Evolutionary conservation across 805 yeast species (phyloP), one percentile per base, ranked within the genome.

Genomic region (Naumovozyma dairenensis): DNA sequence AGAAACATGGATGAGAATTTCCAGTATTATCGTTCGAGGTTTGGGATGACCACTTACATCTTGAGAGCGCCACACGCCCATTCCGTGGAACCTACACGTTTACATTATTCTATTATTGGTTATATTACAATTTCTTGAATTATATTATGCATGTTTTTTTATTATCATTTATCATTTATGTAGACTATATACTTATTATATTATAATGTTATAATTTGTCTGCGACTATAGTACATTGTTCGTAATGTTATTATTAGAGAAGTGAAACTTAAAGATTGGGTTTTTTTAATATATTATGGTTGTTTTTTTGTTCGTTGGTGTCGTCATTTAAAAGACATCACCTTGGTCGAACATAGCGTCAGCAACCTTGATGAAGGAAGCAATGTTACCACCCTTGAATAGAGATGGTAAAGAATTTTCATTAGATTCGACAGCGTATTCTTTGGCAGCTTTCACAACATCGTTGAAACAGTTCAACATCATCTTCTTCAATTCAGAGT

Each of bases 271-370:
- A 71, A 42, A 14, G 74, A 75, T 51, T 59, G 66, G 75, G 71
- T 70, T 14, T 18, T 32, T 21, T 15, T 17, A n/a, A n/a, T n/a
- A 21, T 15, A 18, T 20, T 29, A 6, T 21, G 31, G 21, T 22
- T 31, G 28, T 28, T 25, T 29, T 30, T 25, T 17, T 7, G n/a
- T 14, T n/a, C 15, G 16, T 18, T 17, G 25, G 24, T 24, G 3
- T 18, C 16, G 22, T 7, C 6, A 14, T 17, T 43, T 51, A 51
- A 21, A 43, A 66, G 42, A 66, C 68, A 51, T 89, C 96, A 70
- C 97, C 98, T 65, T 84, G 95, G 72, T 73, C 94, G 60, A 81
- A 80, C 98, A 89, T 89, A 54, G 96, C 97, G 52, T 83, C 92
- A 50, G 95, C 96, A 56, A 89, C 98, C 77, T 89, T 89, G 62